Evolutionary conservation across 179 eudicot species (phyloP).

Genomic region (Silene coronaria): DNA sequence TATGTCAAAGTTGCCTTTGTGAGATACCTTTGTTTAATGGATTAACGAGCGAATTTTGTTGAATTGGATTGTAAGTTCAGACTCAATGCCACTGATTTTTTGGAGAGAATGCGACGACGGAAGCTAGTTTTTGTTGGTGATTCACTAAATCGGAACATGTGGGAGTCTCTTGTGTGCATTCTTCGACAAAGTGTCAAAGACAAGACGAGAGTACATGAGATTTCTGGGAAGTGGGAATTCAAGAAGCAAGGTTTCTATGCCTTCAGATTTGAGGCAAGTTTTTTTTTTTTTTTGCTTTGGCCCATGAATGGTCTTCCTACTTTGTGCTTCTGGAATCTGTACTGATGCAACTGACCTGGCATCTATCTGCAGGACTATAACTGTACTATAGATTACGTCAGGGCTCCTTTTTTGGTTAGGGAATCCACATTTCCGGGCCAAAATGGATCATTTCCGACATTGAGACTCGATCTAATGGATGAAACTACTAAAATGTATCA

Average conservation of each 20-base stretch:
- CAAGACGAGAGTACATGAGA: constrained; percentile 56
- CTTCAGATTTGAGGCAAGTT: constrained; percentile 71
- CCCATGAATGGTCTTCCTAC: not conserved
- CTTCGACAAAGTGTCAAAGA: constrained; percentile 45
- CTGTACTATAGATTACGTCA: constrained; percentile 74
- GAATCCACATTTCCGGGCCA: constrained; percentile 40
- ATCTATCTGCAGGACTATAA: constrained; percentile 55
- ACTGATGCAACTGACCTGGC: not conserved
- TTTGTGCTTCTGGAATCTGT: not conserved
- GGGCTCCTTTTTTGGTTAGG: constrained; percentile 68
- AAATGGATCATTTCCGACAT: constrained; percentile 49
- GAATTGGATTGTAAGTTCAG: constrained; percentile 30
- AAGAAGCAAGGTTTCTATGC: constrained; percentile 75
- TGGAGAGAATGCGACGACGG: constrained; percentile 66
- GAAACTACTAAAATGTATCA: constrained; percentile 54
- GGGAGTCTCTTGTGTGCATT: constrained; percentile 84
- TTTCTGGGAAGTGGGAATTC: constrained; percentile 60
- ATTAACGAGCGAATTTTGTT: not conserved
- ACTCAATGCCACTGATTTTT: constrained; percentile 68
- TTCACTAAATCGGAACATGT: constrained; percentile 84
- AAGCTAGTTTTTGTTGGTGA: constrained; percentile 83
- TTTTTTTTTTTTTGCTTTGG: not conserved
- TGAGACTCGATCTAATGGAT: constrained; percentile 82
- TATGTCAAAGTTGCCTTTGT: too few relatives aligned
- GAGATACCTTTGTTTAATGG: too few relatives aligned